A percentile compares a stretch with the other conserved stretches of the same genome.
These are phyloP conservation scores for Lasiodiplodia sp. DNA, from an alignment of 2,329 filamentous ascomycete species.

Conservation along the genomic window DNA sequence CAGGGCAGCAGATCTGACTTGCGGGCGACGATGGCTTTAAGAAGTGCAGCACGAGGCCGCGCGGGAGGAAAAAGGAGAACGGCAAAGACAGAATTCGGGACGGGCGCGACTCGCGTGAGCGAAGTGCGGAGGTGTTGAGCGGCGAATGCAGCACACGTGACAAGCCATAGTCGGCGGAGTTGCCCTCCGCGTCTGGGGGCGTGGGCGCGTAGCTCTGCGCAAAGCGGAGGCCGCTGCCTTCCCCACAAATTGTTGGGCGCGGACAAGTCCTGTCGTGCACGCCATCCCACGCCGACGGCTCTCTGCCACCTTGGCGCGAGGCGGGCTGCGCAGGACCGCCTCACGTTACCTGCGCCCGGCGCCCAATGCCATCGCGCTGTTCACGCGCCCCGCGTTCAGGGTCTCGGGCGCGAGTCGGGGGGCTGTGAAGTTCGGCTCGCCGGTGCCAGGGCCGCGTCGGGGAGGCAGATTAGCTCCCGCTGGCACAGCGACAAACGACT, in stretches of 20 bases:
- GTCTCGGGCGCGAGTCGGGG: not conserved
- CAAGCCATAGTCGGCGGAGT: slow-evolving; percentile 6
- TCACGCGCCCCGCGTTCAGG: not conserved
- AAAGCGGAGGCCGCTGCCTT: not conserved
- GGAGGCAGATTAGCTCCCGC: not conserved
- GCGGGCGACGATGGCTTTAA: not conserved
- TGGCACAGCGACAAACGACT: not conserved
- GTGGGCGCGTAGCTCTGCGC: not conserved
- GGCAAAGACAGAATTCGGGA: not conserved
- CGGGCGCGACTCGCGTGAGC: slow-evolving; percentile 19
- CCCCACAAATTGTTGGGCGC: slow-evolving; percentile 9
- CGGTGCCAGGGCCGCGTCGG: no score
- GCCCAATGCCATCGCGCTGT: not conserved
- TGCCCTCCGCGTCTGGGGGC: slow-evolving; percentile 8
- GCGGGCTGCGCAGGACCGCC: not conserved
- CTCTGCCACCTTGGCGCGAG: not conserved
- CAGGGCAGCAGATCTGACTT: not conserved
- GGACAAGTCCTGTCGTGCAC: slow-evolving; percentile 5
- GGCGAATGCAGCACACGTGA: slow-evolving; percentile 17
- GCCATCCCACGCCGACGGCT: not conserved
- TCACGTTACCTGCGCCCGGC: not conserved
- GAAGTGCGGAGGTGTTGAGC: slow-evolving; percentile 22
- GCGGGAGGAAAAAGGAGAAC: not conserved
- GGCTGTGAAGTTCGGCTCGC: no score
- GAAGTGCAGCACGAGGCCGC: not conserved